Conservation (phyloP, 108 stramenopile species). For the Pelagomonas calceolata region DNA sequence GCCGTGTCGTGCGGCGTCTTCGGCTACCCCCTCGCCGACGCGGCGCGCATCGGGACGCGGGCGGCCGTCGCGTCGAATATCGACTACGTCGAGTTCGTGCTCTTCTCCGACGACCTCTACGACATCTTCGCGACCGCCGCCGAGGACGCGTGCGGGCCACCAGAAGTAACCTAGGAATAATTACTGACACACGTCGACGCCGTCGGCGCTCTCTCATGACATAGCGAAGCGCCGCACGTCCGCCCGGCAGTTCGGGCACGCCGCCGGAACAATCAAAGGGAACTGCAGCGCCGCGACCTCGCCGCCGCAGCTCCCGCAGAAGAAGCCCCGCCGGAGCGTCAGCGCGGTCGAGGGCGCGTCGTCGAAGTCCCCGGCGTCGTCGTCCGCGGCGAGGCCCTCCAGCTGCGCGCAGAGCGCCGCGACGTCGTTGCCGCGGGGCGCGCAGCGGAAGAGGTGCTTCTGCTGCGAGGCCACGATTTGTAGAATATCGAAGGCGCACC, state of each 20-base stretch:
- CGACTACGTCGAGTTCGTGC: no score
- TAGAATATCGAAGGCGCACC: not conserved
- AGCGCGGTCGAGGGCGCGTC: not conserved
- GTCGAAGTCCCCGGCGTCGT: not conserved
- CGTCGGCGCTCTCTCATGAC: no score
- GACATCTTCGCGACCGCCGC: no score
- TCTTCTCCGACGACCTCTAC: no score
- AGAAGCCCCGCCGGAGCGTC: not conserved
- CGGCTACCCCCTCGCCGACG: no score
- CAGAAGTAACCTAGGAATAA: no score
- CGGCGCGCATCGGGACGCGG: no score
- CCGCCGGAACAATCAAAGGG: not conserved
- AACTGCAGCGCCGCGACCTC: not conserved
- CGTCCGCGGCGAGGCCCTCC: not conserved
- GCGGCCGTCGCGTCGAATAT: no score
- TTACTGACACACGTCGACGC: no score
- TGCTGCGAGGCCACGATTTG: not conserved
- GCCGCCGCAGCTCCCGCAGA: not conserved
- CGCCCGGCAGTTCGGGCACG: not conserved
- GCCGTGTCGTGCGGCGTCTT: no score
- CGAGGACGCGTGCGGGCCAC: no score
- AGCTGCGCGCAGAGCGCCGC: not conserved
- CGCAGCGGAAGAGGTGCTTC: slow-evolving; percentile 1
- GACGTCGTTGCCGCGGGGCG: not conserved
- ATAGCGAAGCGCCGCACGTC: not conserved